Evolutionary conservation across 306 rosid genomes (phyloP).

Genomic region (Rubus idaeus): DNA sequence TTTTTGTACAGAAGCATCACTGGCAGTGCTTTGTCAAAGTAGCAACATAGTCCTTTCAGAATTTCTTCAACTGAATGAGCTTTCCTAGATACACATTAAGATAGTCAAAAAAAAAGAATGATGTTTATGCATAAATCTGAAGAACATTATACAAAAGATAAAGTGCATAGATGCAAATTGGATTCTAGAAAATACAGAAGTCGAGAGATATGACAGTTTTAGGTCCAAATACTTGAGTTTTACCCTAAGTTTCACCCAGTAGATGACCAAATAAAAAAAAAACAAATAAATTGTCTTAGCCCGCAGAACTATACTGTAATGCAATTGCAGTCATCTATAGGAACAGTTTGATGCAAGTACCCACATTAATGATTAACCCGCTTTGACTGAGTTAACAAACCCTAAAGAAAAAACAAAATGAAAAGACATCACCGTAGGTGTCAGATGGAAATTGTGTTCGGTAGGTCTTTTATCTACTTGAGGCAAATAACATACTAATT

Average conservation of each 20-base stretch:
- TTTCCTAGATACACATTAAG: constrained; percentile 44
- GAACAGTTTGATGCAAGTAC: neutral
- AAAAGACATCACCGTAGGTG: neutral
- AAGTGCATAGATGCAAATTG: neutral
- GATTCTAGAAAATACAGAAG: constrained; percentile 4
- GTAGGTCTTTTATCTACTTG: neutral
- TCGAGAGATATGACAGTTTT: neutral
- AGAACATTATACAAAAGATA: neutral
- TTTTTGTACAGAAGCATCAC: constrained; percentile 68
- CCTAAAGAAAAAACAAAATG: neutral
- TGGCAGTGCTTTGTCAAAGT: constrained; percentile 87
- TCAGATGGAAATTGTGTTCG: neutral
- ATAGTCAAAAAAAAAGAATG: neutral
- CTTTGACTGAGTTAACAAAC: neutral
- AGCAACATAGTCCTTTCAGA: constrained; percentile 63
- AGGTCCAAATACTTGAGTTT: neutral
- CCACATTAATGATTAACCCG: neutral
- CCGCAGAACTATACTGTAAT: neutral
- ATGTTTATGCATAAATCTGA: neutral
- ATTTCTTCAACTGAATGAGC: constrained; percentile 59
- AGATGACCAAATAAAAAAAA: neutral
- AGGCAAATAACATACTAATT: neutral
- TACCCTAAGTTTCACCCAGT: no score
- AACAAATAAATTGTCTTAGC: neutral
- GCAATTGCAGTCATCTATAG: neutral